Percentiles rank a stretch among this genome's conserved stretches.
Evolutionary conservation across 441 rosid genomes (phyloP).

Genomic region (Jatropha multifida): DNA sequence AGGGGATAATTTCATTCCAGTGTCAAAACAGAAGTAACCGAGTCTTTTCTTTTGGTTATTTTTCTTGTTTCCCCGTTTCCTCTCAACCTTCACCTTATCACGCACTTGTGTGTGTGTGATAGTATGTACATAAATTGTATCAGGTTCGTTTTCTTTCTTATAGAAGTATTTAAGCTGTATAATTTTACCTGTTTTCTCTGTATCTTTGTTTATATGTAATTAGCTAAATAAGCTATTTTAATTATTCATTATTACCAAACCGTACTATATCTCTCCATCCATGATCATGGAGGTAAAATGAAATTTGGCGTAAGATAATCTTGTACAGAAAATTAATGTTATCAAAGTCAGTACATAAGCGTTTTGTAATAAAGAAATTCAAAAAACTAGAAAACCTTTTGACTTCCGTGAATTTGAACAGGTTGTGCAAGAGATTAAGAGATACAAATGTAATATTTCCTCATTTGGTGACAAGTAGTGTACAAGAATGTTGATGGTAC

Average conservation of each 20-base stretch:
- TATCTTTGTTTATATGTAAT: background rate
- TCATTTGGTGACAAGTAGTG: background rate
- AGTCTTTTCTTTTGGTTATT: background rate
- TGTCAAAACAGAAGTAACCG: slow-evolving; percentile 28
- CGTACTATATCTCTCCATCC: background rate
- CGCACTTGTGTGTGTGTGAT: background rate
- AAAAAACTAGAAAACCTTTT: background rate
- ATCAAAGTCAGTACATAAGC: background rate
- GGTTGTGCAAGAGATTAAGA: background rate
- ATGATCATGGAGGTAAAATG: background rate
- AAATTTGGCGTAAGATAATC: too few species aligned
- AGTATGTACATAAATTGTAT: slow-evolving; percentile 4
- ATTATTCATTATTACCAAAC: background rate
- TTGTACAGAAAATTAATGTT: too few species aligned
- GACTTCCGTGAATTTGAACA: background rate
- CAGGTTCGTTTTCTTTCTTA: background rate
- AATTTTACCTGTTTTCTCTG: background rate
- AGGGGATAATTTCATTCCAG: slow-evolving; percentile 34
- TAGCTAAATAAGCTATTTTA: too few species aligned
- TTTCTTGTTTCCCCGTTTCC: background rate
- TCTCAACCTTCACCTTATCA: background rate
- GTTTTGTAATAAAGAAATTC: background rate
- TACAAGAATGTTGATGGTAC: background rate
- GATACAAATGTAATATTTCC: background rate
- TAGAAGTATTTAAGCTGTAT: background rate